Conservation (phyloP, 257 asterid genomes). For the Nicotiana knightiana region DNA sequence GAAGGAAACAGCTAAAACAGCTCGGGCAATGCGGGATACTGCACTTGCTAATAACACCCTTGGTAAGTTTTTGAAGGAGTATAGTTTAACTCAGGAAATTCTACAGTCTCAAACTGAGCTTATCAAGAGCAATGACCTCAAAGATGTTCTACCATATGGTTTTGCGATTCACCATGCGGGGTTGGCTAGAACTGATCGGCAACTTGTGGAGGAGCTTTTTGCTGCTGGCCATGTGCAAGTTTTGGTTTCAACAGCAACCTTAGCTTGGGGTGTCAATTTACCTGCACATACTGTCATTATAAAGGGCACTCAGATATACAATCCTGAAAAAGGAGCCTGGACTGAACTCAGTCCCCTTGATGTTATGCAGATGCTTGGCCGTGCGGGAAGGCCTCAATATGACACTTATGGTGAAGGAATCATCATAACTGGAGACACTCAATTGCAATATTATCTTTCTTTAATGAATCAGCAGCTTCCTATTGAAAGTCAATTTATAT, state of each 20-base stretch:
- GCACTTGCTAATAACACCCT: constrained; percentile 39
- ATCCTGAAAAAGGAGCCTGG: constrained; percentile 45
- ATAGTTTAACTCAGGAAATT: constrained; percentile 34
- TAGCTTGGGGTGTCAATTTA: constrained; percentile 47
- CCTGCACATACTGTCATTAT: constrained; percentile 45
- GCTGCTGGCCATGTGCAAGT: constrained; percentile 34
- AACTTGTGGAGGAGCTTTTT: constrained; percentile 36
- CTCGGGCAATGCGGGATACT: constrained; percentile 39
- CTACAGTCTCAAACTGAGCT: constrained; percentile 36
- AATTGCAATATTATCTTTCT: constrained; percentile 33
- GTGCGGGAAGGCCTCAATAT: constrained; percentile 46
- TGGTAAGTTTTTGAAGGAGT: constrained; percentile 36
- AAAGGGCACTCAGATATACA: constrained; percentile 41
- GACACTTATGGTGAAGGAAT: constrained; percentile 39
- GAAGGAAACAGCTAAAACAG: constrained; percentile 41
- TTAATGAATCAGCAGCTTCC: constrained; percentile 47
- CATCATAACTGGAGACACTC: constrained; percentile 31
- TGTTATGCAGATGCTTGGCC: constrained; percentile 51
- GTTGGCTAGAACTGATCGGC: constrained; percentile 37
- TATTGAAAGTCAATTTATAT: constrained; percentile 36
- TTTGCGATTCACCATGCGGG: constrained; percentile 48
- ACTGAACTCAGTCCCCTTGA: constrained; percentile 40
- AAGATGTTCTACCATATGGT: constrained; percentile 37
- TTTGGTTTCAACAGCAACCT: constrained; percentile 38
- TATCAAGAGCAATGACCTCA: constrained; percentile 42